A percentile compares a stretch with the other conserved stretches of the same genome.
These are phyloP conservation scores for Coniochaeta hoffmannii DNA, from an alignment of 2,329 filamentous ascomycete species.

Conservation along the genomic window DNA sequence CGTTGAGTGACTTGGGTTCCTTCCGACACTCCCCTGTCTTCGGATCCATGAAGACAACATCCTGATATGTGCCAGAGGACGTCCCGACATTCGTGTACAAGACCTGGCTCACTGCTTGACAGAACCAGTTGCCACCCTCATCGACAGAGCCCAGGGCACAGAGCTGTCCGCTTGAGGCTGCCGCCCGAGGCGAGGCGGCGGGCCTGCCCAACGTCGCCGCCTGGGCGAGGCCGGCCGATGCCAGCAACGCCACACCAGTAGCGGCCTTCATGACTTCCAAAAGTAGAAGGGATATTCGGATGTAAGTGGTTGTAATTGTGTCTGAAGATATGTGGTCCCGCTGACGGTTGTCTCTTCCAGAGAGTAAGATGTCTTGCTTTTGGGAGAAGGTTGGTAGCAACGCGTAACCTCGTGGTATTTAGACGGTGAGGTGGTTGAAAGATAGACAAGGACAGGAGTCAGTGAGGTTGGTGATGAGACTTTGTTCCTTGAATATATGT, in stretches of 20 bases:
- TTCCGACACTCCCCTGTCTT: constrained; percentile 44
- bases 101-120: constrained; percentile 56
- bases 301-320: not conserved
- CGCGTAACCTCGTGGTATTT: not conserved
- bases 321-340: not conserved
- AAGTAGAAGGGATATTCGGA: not conserved
- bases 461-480: not conserved
- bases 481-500: not conserved
- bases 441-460: not conserved
- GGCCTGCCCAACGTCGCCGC: not conserved
- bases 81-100: constrained; percentile 57
- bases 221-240: not conserved
- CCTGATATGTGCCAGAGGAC: constrained; percentile 53
- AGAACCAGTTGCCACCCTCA: constrained; percentile 57
- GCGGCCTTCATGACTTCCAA: not conserved
- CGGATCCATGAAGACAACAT: constrained; percentile 52
- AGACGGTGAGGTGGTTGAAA: not conserved
- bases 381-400: not conserved
- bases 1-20: constrained; percentile 44
- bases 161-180: not conserved
- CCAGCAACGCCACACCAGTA: not conserved
- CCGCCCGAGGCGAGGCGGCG: not conserved
- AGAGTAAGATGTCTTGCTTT: not conserved
- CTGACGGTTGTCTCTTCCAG: not conserved
- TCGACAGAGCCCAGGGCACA: constrained; percentile 14